Evolutionary conservation across 768 basidiomycete genomes (phyloP).

Genomic region (Leccinum truebloodii): DNA sequence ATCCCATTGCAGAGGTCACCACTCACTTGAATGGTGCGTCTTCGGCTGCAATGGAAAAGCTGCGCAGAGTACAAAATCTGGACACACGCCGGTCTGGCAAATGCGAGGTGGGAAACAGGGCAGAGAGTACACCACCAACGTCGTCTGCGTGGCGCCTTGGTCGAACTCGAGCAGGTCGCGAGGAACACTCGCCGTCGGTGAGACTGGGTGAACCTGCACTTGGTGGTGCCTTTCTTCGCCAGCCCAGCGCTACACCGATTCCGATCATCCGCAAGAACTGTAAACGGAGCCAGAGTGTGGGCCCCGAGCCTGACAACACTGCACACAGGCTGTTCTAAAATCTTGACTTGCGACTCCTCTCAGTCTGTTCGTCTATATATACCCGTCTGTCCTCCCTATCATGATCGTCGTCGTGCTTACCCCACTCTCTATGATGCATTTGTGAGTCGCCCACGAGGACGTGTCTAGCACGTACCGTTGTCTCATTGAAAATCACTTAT

Average conservation of each 20-base stretch:
- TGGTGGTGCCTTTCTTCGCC: slow-evolving; percentile 28
- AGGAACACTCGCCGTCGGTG: slow-evolving; percentile 13
- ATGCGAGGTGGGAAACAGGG: slow-evolving; percentile 17
- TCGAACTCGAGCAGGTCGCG: slow-evolving; percentile 11
- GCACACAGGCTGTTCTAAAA: slow-evolving; percentile 20
- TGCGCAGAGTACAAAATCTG: slow-evolving; percentile 24
- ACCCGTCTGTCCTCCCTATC: not conserved
- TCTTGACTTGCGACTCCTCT: not conserved
- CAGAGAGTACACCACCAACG: slow-evolving; percentile 34
- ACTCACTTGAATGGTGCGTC: slow-evolving; percentile 15
- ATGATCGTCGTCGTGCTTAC: not conserved
- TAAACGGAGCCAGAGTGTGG: slow-evolving; percentile 31
- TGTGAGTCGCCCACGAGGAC: slow-evolving; percentile 22
- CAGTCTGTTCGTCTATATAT: slow-evolving; percentile 1
- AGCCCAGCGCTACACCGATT: slow-evolving; percentile 28
- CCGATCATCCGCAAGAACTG: slow-evolving; percentile 22
- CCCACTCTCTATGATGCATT: not conserved
- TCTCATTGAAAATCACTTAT: slow-evolving; percentile 1
- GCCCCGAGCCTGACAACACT: slow-evolving; percentile 17
- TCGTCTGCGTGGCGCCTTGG: slow-evolving; percentile 23
- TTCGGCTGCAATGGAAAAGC: slow-evolving; percentile 20
- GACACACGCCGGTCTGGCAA: not conserved
- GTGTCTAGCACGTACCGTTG: slow-evolving; percentile 1
- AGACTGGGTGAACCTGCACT: slow-evolving; percentile 6
- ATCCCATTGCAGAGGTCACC: slow-evolving; percentile 25